Base-by-base conservation (phyloP, 257 asterid genomes). In the Henckelia pumila region DNA sequence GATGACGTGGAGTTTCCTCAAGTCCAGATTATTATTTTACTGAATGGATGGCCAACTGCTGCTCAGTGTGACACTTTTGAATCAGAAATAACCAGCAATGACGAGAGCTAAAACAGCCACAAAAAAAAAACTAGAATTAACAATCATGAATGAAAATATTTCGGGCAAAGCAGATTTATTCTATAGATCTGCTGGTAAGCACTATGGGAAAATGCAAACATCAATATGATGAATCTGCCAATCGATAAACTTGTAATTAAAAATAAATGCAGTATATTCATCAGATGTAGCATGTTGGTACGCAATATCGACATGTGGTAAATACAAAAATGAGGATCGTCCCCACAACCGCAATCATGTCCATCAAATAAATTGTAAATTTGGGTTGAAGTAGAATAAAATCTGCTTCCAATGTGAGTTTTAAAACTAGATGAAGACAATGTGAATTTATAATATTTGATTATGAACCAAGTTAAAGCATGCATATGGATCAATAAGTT, bases 71-170 rank as follows among this genome's bases (percentile, higher is more conserved):
- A 66, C 62, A 17, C 53, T 52, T 66, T 73, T 73, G 66, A 73
- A 71, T 82, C 86, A 53, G 89, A 78, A 69, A 91, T 77, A 75
- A 91, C 78, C 61, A 86, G 75, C 70, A 92, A 74, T 5, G 97
- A 84, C 21, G 97, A 83, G 55, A 68, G 76, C 98, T 92, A 91
- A 73, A 74, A 60, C 56, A 72, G 63, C 26, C n/a, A n/a, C n/a
- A n/a, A n/a, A n/a, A 33, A 24, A 32, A n/a, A 11, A 56, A 52
- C 49, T 22, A 29, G 52, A 49, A 44, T 64, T 32, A 61, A 29
- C 16, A 11, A 68, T 3, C 16, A 8, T 11, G 16, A 44, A 40
- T 21, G 44, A 11, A 52, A 35, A 37, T 28, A 28, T 10, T 23
- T 16, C 22, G 5, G 5, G 50, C 24, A 44, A 32, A 35, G 20